Base-by-base conservation (phyloP, 2,329 filamentous ascomycete genomes). In the Emergomyces orientalis region DNA sequence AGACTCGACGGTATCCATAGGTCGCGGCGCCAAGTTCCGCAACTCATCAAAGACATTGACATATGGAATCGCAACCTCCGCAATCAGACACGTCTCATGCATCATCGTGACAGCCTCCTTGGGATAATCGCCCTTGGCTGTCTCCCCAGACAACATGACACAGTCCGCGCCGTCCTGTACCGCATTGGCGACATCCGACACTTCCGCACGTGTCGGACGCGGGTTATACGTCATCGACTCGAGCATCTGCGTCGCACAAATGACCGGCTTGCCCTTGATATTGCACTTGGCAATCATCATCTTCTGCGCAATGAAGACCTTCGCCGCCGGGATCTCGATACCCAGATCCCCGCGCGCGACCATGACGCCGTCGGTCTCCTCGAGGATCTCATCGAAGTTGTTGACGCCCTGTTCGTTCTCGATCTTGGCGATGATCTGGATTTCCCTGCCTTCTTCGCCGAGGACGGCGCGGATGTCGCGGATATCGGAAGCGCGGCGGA, bases 251-350 rank as follows among this genome's bases (percentile, higher is more conserved):
- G 94, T 99, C 65, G 94, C 94, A 80, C 93, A 97, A 77, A 99
- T 97, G 77, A 93, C 92, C 70, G 94, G 94, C 86, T 99, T 99
- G 79, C 94, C 94, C 70, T 91, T 92, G 75, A 97, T 87, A 84
- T 99, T 99, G 87, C 94, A 99, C 88, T 97, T 97, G 80, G 94
- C 92, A 79, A 99, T 99, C 86, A 99, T 92, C 90, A 99, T 99
- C 89, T 99, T 99, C 84, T 99, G 94, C 63, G 94, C 94, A 70
- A 96, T 91, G 80, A 99, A 99, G 69, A 99, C 94, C 84, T 99
- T 94, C 68, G 93, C 91, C 65, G 94, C 93, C 59, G 94, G 93
- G 72, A 99, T 99, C 82, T 99, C 94, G 72, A 99, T 99, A 83
- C 94, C 94, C 68, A 96, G 82, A 75, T 97, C 94, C 82, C 94